These are phyloP conservation scores for Harrya chromipes DNA, from an alignment of 768 basidiomycete species.

Conservation along the genomic window DNA sequence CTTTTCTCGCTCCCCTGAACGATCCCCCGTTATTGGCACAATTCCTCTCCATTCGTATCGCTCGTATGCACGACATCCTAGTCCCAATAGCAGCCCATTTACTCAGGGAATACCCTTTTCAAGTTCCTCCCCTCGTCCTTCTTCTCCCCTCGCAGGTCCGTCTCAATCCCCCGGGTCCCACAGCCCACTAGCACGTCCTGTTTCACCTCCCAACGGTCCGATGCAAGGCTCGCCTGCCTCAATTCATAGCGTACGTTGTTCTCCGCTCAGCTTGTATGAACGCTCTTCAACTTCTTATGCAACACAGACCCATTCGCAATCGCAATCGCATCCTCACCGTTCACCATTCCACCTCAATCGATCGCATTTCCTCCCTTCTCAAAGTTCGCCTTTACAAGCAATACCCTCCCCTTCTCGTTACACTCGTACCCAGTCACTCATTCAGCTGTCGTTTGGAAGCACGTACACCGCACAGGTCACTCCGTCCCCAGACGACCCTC, in stretches of 20 bases:
- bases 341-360: conserved; percentile 5
- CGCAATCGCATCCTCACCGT: conserved; percentile 1
- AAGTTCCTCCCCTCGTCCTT: conserved; percentile 7
- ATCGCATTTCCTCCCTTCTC: conserved; percentile 5
- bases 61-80: conserved; percentile 9
- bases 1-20: conserved; percentile 17
- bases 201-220: conserved; percentile 8
- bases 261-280: neutral
- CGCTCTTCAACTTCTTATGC: neutral
- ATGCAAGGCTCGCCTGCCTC: conserved; percentile 11
- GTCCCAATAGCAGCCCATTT: conserved; percentile 6
- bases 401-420: conserved; percentile 7
- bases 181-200: neutral
- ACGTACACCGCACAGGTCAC: neutral
- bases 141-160: conserved; percentile 9
- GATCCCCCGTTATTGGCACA: conserved; percentile 1
- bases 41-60: conserved; percentile 2
- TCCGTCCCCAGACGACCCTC: neutral
- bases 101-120: conserved; percentile 13
- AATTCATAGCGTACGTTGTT: conserved; percentile 10
- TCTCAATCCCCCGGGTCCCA: neutral
- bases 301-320: conserved; percentile 3
- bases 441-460: conserved; percentile 14
- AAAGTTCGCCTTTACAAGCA: conserved; percentile 2
- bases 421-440: conserved; percentile 14